A percentile compares a stretch with the other conserved stretches of the same genome.
phyloP scores from a whole-genome alignment of 495 filamentous ascomycete species.

The Diplogelasinospora grovesii region DNA sequence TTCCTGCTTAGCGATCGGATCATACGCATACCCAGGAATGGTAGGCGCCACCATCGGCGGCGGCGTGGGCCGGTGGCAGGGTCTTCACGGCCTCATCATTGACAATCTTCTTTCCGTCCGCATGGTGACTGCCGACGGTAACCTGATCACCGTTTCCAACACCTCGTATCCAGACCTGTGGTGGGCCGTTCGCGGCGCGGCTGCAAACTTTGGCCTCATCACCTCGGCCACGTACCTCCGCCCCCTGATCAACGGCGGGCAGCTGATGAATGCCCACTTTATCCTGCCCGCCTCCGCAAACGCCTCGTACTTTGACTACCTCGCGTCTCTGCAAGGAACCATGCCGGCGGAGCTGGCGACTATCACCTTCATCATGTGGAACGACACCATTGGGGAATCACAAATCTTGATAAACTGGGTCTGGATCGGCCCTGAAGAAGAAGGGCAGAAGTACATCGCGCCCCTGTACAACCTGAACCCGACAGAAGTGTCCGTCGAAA shows the following conservation, averaged over 20 bases:
- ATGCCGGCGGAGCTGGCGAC: not conserved
- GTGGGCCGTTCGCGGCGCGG: slow-evolving; percentile 36
- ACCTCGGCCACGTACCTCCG: slow-evolving; percentile 14
- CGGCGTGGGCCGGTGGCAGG: slow-evolving; percentile 30
- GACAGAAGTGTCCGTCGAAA: not conserved
- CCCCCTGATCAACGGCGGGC: not conserved
- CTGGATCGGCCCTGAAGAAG: not conserved
- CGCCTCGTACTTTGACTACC: not conserved
- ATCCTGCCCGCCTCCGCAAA: not conserved
- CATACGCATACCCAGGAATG: slow-evolving; percentile 25
- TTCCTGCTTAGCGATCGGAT: not conserved
- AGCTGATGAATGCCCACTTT: not conserved
- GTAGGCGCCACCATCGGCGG: slow-evolving; percentile 36
- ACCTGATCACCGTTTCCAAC: slow-evolving; percentile 26
- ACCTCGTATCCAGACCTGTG: slow-evolving; percentile 36
- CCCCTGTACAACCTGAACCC: not conserved
- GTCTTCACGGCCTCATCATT: slow-evolving; percentile 28
- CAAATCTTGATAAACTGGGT: not conserved
- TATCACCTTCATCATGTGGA: not conserved
- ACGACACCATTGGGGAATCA: not conserved
- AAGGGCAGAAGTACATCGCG: not conserved
- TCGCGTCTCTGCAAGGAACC: not conserved
- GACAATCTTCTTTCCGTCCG: slow-evolving; percentile 23
- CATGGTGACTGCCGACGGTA: slow-evolving; percentile 23
- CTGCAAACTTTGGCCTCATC: slow-evolving; percentile 41